Evolutionary conservation across 192 early-diverging fungal genomes (phyloP), one percentile per base, ranked within the genome.

Genomic region (Lobosporangium transversale): DNA sequence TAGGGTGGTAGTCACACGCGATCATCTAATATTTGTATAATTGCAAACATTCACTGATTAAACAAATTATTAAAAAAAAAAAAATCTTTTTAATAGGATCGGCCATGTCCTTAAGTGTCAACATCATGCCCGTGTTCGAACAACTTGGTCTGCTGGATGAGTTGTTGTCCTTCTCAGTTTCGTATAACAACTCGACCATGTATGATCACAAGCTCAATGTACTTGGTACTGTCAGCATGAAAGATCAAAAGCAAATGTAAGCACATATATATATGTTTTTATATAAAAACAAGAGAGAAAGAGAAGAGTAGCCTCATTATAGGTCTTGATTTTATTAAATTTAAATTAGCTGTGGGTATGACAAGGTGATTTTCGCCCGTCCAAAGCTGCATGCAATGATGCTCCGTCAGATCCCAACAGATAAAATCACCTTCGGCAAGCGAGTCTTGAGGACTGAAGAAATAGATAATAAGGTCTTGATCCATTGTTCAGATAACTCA

Each of bases 81-180:
- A 7, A 10, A 14, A 40, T 40, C 8, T 7, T 7, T 14, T 40
- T 5, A 32, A 32, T 26, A 67, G 65, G 70, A 11, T 27, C 70
- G 6, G 53, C 48, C 14, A 65, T 74, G 62, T 26, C 56, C 17
- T 10, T 74, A 15, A 33, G 57, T 33, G 40, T 63, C 23, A 74
- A 64, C 20, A 60, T 66, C 62, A 51, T 60, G 24, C 70, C 70
- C 2, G 33, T 64, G 4, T 58, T 74, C n/a, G 57, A 61, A 14
- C 70, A 74, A 9, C 33, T 74, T 17, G 70, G 70, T 0, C 44
- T 74, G 1, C 23, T 60, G 18, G 63, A 74, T 0, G 62, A 74
- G 4, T 7, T 66, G 6, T 14, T 57, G 33, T 55, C 53, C 33
- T 42, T 74, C 17, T 65, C 70, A 7, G 24, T 54, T 20, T 60